Evolutionary conservation across 83 land plant species (phyloP).

Genomic region (Thuja plicata): DNA sequence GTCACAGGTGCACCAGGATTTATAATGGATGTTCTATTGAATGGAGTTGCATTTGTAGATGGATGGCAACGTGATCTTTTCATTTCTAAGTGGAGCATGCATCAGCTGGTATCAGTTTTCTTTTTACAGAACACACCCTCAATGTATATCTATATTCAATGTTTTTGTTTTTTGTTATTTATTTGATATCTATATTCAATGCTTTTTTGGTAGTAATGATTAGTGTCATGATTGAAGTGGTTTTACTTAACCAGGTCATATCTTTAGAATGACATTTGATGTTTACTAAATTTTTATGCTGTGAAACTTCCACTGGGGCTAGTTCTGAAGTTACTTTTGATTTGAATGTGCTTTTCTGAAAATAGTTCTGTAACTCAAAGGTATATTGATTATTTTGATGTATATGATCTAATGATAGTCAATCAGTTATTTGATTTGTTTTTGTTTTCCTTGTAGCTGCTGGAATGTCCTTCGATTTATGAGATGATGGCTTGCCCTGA

Average conservation of each 20-base stretch:
- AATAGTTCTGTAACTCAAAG: background rate
- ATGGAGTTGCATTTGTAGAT: slow-evolving; percentile 90
- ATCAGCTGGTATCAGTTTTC: slow-evolving; percentile 80
- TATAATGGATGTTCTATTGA: slow-evolving; percentile 76
- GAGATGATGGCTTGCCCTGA: slow-evolving; percentile 85
- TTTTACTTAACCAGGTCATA: background rate
- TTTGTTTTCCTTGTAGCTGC: slow-evolving; percentile 54
- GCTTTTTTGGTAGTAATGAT: background rate
- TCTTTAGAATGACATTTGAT: background rate
- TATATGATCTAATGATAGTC: background rate
- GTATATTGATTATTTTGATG: background rate
- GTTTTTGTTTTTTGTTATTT: background rate
- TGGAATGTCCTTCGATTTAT: slow-evolving; percentile 97
- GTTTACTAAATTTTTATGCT: background rate
- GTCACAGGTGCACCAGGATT: slow-evolving; percentile 96
- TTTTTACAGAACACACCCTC: background rate
- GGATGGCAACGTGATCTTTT: slow-evolving; percentile 98
- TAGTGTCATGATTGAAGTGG: background rate
- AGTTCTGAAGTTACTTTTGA: background rate
- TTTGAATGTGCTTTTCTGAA: background rate
- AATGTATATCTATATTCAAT: background rate
- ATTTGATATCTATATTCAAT: background rate
- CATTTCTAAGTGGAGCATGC: slow-evolving; percentile 99
- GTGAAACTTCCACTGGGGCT: background rate
- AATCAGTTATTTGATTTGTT: slow-evolving; percentile 14